Evolutionary conservation across 305 asterid genomes (phyloP).

Genomic region (Stenogyne calaminthoides): DNA sequence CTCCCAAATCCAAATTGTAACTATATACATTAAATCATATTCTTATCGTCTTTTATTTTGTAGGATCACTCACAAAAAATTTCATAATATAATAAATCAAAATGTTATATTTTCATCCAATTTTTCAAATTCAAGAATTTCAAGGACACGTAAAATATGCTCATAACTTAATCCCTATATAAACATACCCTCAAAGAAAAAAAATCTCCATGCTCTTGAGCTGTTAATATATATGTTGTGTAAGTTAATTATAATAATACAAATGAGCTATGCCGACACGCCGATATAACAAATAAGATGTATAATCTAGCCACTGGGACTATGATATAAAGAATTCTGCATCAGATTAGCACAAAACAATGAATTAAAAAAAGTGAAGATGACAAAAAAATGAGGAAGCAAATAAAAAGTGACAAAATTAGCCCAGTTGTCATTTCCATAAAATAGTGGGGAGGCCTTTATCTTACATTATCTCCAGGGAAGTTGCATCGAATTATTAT

Average conservation of each 20-base stretch:
- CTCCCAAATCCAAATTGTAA: too few relatives aligned
- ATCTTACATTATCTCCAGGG: conserved; percentile 47
- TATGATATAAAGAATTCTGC: conserved; percentile 40
- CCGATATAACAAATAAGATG: conserved; percentile 9
- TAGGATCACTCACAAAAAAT: too few relatives aligned
- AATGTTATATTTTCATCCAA: neutral
- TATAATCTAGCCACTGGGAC: conserved; percentile 24
- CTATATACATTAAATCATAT: too few relatives aligned
- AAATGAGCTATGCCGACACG: conserved; percentile 20
- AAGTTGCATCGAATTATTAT: conserved; percentile 35
- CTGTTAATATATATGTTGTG: conserved; percentile 12
- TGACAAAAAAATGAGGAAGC: conserved; percentile 38
- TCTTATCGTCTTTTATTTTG: too few relatives aligned
- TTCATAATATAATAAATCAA: too few relatives aligned
- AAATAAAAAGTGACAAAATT: conserved; percentile 29
- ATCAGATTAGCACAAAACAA: conserved; percentile 56
- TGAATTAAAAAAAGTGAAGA: conserved; percentile 36
- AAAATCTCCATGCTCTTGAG: conserved; percentile 24
- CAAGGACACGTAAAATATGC: neutral
- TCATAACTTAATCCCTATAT: neutral
- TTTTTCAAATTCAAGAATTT: neutral
- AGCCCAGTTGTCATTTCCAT: conserved; percentile 35
- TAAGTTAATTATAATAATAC: conserved; percentile 15
- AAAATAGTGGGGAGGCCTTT: conserved; percentile 32
- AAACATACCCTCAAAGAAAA: neutral